A percentile compares a stretch with the other conserved stretches of the same genome.
Conservation (phyloP, 1,284 basidiomycete species). For the Leccinum solheimii region DNA sequence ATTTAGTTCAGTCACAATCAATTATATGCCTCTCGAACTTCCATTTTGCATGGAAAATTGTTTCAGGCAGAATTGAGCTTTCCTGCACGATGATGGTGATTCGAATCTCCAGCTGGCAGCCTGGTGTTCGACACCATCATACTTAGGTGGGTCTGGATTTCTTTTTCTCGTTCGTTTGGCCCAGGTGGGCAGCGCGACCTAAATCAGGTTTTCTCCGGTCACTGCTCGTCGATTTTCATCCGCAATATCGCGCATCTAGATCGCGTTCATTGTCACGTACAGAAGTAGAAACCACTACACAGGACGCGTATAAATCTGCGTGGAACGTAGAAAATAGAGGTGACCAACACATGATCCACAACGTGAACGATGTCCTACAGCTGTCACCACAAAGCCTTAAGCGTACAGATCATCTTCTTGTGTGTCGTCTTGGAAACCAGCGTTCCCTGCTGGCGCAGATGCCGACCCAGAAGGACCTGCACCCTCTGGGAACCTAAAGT, state of each 20-base stretch:
- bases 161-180: background rate
- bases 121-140: no score
- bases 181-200: no score
- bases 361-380: background rate
- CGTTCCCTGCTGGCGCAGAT: constrained; percentile 60
- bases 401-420: constrained; percentile 90
- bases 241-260: constrained; percentile 10
- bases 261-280: constrained; percentile 11
- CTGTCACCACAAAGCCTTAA: constrained; percentile 32
- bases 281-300: constrained; percentile 14
- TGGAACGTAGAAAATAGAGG: background rate
- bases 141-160: no score
- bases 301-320: constrained; percentile 2
- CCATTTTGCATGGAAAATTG: background rate
- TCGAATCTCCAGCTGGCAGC: background rate
- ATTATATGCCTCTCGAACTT: background rate
- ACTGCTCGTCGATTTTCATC: background rate
- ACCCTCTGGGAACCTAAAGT: constrained; percentile 96
- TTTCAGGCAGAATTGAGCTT: background rate
- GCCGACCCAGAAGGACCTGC: constrained; percentile 48
- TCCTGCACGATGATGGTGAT: background rate
- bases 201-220: no score
- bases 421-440: constrained; percentile 78
- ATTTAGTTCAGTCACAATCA: background rate
- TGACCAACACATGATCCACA: background rate